Evolutionary conservation across 2,329 filamentous ascomycete genomes (phyloP).

Genomic region (Pseudogymnoascus sp.): DNA sequence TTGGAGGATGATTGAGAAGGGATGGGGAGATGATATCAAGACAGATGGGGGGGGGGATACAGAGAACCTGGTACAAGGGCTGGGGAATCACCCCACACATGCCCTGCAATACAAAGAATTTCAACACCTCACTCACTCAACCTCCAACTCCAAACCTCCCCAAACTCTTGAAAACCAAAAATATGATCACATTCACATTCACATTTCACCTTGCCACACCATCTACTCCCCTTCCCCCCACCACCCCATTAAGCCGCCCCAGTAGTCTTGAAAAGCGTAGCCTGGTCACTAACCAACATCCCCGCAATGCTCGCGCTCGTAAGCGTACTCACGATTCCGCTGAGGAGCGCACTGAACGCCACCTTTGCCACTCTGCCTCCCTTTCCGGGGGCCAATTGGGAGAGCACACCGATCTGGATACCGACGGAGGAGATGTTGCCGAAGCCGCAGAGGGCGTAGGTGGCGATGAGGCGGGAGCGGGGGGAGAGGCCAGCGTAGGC

Average conservation of each 20-base stretch:
- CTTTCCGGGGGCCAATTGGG: slow-evolving; percentile 68
- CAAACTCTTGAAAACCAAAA: neutral
- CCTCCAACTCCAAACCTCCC: neutral
- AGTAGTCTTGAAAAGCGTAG: neutral
- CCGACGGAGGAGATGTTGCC: slow-evolving; percentile 83
- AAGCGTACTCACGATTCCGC: slow-evolving; percentile 71
- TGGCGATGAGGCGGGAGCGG: slow-evolving; percentile 73
- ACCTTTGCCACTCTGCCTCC: slow-evolving; percentile 68
- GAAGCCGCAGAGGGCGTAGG: slow-evolving; percentile 75
- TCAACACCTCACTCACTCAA: neutral
- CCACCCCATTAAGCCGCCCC: neutral
- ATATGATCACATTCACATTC: neutral
- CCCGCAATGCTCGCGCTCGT: slow-evolving; percentile 72
- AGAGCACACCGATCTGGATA: slow-evolving; percentile 81
- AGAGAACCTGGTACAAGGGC: too few species aligned
- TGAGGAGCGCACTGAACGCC: slow-evolving; percentile 67
- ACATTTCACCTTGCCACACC: too few species aligned
- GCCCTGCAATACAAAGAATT: neutral
- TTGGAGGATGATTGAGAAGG: neutral
- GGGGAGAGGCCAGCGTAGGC: slow-evolving; percentile 52
- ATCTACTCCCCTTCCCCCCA: neutral
- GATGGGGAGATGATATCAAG: neutral
- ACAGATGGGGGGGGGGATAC: neutral
- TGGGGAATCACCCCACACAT: neutral
- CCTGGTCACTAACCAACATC: slow-evolving; percentile 56